Conservation (phyloP, 371 early-diverging fungal species). For the Circinella umbellata region DNA sequence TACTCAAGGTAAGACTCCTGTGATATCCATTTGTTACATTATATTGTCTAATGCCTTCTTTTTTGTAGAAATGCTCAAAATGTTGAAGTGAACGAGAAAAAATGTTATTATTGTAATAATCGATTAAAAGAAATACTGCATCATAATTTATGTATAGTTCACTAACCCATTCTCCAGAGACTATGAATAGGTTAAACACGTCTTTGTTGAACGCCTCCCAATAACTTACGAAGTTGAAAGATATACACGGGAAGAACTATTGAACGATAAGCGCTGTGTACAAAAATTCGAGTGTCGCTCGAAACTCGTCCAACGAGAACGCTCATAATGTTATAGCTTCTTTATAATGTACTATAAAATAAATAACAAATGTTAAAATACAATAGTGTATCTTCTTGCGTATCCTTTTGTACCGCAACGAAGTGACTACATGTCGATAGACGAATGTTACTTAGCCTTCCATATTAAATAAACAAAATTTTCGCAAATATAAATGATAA, state of each 20-base stretch:
- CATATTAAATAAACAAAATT: too few species aligned
- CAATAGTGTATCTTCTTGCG: too few species aligned
- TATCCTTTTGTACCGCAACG: too few species aligned
- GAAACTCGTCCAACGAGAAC: constrained; percentile 14
- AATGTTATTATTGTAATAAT: constrained; percentile 9
- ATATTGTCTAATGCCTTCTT: constrained; percentile 9
- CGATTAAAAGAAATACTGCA: constrained; percentile 12
- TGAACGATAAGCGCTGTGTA: constrained; percentile 13
- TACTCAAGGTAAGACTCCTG: background rate
- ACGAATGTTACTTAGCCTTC: too few species aligned
- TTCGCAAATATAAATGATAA: too few species aligned
- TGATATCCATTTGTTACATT: constrained; percentile 4
- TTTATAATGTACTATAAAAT: too few species aligned
- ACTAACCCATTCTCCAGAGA: constrained; percentile 7
- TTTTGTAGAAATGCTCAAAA: constrained; percentile 5
- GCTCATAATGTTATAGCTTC: background rate
- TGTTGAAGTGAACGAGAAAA: constrained; percentile 8
- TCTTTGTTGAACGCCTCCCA: background rate
- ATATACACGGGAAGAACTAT: constrained; percentile 12
- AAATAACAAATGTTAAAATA: too few species aligned
- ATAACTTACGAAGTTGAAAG: constrained; percentile 11
- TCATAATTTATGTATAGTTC: constrained; percentile 14
- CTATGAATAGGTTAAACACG: constrained; percentile 6
- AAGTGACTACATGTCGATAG: too few species aligned
- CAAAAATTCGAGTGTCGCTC: constrained; percentile 14